Evolutionary conservation across 176 grass and related monocot genomes (phyloP), one percentile per base, ranked within the genome.

Genomic region (Avena atlantica): DNA sequence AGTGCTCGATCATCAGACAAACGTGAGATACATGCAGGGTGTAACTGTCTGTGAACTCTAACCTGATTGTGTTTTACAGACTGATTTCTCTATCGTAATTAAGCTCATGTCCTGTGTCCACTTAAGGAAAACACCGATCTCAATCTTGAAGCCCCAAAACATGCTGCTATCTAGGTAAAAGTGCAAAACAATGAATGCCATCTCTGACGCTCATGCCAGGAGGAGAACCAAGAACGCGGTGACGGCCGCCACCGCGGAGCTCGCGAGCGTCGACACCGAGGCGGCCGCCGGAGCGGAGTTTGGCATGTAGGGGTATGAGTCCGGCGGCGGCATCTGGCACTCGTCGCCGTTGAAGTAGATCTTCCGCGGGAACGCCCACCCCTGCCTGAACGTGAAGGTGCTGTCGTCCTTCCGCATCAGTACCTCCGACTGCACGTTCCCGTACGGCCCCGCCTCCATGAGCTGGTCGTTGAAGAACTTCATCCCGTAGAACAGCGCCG

Each of bases 291-390:
- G 78, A 5, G 93, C 69, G 2, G 94, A 84, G 66, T 86, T 99
- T 34, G 94, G 97, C 47, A 99, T 78, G 86, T 89, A 87, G 0
- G 94, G 97, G 77, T 99, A 99, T 4, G 27, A 79, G 55, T 97
- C 92, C 9, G 97, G 94, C 7, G 80, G 75, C n/a, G 94, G 94
- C 92, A 97, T 87, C 83, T 21, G 81, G 87, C 94, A 99, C 86
- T 96, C 89, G 81, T 99, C 92, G 80, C 94, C 94, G 74, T 99
- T 99, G 90, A 99, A 97, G 90, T 96, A 96, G n/a, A 99, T 84
- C 90, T 91, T 99, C 13, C 91, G 87, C 20, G 92, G 97, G 87
- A 99, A 99, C n/a, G 94, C 92, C 94, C 97, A 99, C 3, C 97
- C 97, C 83, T 99, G 85, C 60, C 83, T 94, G 80, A 99, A 93